Base-by-base conservation (phyloP, 345 rosid species). In the Acer saccharum region DNA sequence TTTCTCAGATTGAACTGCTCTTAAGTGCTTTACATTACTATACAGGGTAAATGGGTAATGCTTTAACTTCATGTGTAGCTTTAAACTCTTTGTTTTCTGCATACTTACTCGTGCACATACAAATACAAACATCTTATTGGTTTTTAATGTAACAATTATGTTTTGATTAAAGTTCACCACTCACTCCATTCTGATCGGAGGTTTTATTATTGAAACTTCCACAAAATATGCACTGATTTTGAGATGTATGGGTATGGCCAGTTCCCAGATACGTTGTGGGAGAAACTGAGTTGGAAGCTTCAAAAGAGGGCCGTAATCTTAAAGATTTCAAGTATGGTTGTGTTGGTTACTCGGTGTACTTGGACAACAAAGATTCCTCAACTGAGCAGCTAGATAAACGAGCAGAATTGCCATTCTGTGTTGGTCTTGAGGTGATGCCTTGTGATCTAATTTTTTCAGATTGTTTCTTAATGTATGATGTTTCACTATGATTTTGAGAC, bases 301-400 rank as follows among this genome's bases (percentile, higher is more conserved):
- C 86, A n/a, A 81, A 87, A 64, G 88, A 85, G 60, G 85, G 83
- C 44, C 85, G 81, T 44, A 76, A 41, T 63, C 82, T 87, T 58
- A 48, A 48, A 41, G 82, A 83, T 57, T 87, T 84, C 77, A 81
- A 79, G 74, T 87, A 84, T 81, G 85, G 79, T 62, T 87, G 90
- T 73, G 76, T 81, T 76, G 90, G 90, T 68, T 84, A 84, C 77
- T 84, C 90, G 18, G 83, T 84, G 67, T 80, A 74, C 79, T 50
- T 84, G 71, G 85, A 83, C 60, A 77, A 77, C 41, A 77, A 75
- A 71, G 82, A 52, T 73, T 76, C 81, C 20, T 71, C 82, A 58
- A 52, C 85, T 60, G 74, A 73, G 13, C 72, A 61, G 16, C 68
- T 46, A 64, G 75, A 67, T 69, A 87, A 83, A 79, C 71, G 54